Conservation (phyloP, 2,329 filamentous ascomycete species). For the Clonostachys byssicola region DNA sequence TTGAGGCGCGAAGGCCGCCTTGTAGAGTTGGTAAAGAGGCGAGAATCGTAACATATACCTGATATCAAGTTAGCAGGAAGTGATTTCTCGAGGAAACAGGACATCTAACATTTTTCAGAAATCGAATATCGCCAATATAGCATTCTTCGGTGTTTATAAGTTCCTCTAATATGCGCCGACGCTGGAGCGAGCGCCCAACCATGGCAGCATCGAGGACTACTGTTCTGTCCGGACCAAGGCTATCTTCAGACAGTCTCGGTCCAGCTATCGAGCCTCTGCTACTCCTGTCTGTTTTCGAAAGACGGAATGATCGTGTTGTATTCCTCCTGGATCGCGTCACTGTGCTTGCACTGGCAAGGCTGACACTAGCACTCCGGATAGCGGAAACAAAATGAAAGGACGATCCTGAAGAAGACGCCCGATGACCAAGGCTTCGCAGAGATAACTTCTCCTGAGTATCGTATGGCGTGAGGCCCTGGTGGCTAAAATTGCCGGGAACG, state of each 20-base stretch:
- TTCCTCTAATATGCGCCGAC: conserved; percentile 79
- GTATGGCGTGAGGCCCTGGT: neutral
- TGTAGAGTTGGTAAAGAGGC: conserved; percentile 65
- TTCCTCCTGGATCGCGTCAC: conserved; percentile 55
- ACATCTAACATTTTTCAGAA: conserved; percentile 71
- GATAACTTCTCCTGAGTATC: neutral
- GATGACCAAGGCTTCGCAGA: neutral
- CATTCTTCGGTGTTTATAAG: conserved; percentile 81
- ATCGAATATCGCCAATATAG: conserved; percentile 84
- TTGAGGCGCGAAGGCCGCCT: conserved; percentile 62
- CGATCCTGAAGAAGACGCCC: conserved; percentile 61
- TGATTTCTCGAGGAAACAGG: neutral
- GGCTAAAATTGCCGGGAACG: neutral
- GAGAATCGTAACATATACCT: conserved; percentile 74
- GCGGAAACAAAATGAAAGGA: conserved; percentile 78
- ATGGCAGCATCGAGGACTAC: conserved; percentile 59
- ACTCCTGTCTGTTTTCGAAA: conserved; percentile 58
- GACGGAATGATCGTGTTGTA: conserved; percentile 43
- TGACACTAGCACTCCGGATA: conserved; percentile 77
- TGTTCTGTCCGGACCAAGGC: conserved; percentile 54
- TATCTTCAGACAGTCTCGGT: conserved; percentile 61
- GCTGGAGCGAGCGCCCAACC: conserved; percentile 67
- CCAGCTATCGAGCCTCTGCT: conserved; percentile 56
- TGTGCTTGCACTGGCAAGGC: conserved; percentile 68
- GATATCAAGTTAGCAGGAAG: conserved; percentile 4